These are phyloP conservation scores for Calcarisporium arbuscula DNA, from an alignment of 2,329 filamentous ascomycete species.

Conservation along the genomic window DNA sequence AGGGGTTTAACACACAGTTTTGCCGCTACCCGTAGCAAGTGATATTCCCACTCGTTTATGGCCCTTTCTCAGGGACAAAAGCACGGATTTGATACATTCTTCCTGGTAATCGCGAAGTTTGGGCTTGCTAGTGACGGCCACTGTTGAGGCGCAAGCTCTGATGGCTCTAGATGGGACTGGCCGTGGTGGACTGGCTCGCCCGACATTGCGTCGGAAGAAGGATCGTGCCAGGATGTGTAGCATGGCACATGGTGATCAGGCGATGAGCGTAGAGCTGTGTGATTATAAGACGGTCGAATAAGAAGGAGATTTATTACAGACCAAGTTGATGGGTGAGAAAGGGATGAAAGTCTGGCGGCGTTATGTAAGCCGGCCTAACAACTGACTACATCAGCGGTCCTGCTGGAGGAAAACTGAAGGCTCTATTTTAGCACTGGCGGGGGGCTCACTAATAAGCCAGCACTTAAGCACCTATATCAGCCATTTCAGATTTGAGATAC, in stretches of 20 bases:
- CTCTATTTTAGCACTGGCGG: too few species aligned
- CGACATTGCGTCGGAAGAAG: constrained; percentile 15
- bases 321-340: too few species aligned
- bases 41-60: constrained; percentile 79
- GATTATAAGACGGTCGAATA: too few species aligned
- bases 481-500: too few species aligned
- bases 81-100: constrained; percentile 80
- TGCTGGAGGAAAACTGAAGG: too few species aligned
- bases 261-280: too few species aligned
- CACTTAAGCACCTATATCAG: too few species aligned
- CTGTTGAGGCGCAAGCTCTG: constrained; percentile 17
- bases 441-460: too few species aligned
- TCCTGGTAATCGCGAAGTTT: constrained; percentile 79
- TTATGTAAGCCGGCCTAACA: too few species aligned
- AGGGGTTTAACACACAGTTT: constrained; percentile 57
- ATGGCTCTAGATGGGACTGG: constrained; percentile 8
- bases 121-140: constrained; percentile 29
- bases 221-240: constrained; percentile 22
- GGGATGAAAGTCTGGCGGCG: too few species aligned
- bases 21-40: constrained; percentile 80
- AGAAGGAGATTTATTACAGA: too few species aligned
- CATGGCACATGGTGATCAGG: constrained; percentile 30
- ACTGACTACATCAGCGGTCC: too few species aligned
- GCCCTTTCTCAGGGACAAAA: constrained; percentile 61
- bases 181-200: constrained; percentile 8